Evolutionary conservation across 2,329 filamentous ascomycete genomes (phyloP), one percentile per base, ranked within the genome.

Genomic region (Beauveria asiatica): DNA sequence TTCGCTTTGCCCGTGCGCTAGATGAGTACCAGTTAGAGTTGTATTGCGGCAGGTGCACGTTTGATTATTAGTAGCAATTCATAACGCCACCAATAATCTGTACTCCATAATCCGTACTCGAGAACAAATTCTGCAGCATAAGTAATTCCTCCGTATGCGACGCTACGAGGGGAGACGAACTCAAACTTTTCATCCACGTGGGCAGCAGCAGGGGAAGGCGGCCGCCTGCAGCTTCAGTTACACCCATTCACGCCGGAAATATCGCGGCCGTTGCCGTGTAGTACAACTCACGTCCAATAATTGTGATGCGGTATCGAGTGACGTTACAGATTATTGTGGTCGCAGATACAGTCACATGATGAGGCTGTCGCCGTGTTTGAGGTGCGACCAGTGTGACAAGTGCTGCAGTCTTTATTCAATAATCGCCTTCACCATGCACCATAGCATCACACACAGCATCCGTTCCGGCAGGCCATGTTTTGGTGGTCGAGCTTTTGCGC

Each of bases 151-250:
- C 42, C n/a, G 42, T 42, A 21, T 8, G 45, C 46, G 17, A 51
- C 46, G 45, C 56, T 44, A 51, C 37, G 51, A 49, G 13, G 33
- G 39, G 11, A 50, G 33, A 42, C 37, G 46, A 51, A 58, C 46
- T 25, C 13, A 58, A 42, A n/a, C 25, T 50, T 23, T 25, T 48
- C 13, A 44, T 51, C 56, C 56, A 58, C 56, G 56, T 58, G 56
- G 56, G 45, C 46, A 49, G 56, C 23, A 30, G 37, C 37, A 50
- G 23, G 23, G 46, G 23, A 37, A 23, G 56, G 23, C 37, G 45
- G 55, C 55, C 8, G 30, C 33, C 33, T 58, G 46, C 46, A 51
- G 21, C 13, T 41, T 39, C 6, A n/a, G 45, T 42, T 50, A 23
- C 46, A 44, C 46, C 21, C 23, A 17, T 30, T 23, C 42, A 46